Percentiles rank a stretch among this genome's conserved stretches.
Evolutionary conservation across 257 asterid genomes (phyloP).

Genomic region (Solanum arcanum): DNA sequence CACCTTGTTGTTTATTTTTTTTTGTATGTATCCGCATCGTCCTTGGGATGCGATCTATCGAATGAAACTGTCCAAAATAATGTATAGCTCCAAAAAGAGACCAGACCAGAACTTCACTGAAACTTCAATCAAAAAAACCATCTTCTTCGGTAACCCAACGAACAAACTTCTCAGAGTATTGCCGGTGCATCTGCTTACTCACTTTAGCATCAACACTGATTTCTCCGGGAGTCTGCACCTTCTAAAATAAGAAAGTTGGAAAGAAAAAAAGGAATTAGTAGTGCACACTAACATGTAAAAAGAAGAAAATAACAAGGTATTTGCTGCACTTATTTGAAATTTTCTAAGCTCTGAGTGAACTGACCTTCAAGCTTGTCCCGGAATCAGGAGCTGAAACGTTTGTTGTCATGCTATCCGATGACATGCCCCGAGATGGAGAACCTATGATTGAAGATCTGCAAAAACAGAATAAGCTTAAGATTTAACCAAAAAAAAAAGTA

Average conservation of each 20-base stretch:
- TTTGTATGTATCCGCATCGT: constrained; percentile 27
- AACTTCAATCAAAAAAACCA: constrained; percentile 34
- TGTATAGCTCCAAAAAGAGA: neutral
- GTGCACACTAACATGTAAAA: neutral
- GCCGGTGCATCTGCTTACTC: constrained; percentile 5
- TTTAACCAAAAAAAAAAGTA: neutral
- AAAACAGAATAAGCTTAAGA: neutral
- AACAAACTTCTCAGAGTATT: constrained; percentile 46
- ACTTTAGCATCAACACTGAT: neutral
- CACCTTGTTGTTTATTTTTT: constrained; percentile 23
- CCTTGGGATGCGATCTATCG: constrained; percentile 47
- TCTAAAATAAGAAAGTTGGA: neutral
- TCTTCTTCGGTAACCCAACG: constrained; percentile 54
- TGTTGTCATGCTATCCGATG: constrained; percentile 14
- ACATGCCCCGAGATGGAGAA: constrained; percentile 30
- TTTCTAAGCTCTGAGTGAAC: neutral
- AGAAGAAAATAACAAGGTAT: neutral
- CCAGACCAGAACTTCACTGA: neutral
- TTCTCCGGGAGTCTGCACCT: constrained; percentile 22
- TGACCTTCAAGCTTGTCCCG: constrained; percentile 50
- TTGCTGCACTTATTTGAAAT: too few relatives aligned
- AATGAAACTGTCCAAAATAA: constrained; percentile 3
- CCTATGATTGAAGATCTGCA: constrained; percentile 59
- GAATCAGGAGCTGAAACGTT: constrained; percentile 22
- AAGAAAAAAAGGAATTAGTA: neutral